These are phyloP conservation scores for Jaminaea rosea DNA, from an alignment of 1,284 basidiomycete genomes.

Conservation along the genomic window DNA sequence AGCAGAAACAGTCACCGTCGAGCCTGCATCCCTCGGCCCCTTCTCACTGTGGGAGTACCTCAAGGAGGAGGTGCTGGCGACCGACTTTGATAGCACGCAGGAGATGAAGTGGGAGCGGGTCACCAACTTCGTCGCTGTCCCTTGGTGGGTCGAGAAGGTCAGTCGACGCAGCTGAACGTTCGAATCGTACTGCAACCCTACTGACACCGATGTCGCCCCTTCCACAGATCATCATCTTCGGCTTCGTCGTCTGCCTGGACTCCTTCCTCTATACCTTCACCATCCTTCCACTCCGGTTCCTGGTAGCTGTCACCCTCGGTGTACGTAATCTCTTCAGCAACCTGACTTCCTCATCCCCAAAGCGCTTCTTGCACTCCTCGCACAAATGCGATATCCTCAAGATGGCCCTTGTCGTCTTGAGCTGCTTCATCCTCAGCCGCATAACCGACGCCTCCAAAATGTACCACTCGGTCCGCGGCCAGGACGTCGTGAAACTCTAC, in stretches of 20 bases:
- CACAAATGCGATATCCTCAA: constrained; percentile 86
- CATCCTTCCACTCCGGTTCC: constrained; percentile 76
- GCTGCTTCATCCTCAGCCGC: constrained; percentile 66
- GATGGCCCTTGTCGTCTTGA: constrained; percentile 64
- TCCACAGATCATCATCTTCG: constrained; percentile 75
- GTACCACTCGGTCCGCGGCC: constrained; percentile 96
- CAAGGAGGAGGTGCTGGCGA: constrained; percentile 67
- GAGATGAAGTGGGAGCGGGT: constrained; percentile 96
- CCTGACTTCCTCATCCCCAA: constrained; percentile 16
- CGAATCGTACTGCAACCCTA: not conserved
- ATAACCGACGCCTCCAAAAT: constrained; percentile 95
- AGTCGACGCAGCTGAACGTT: constrained; percentile 19
- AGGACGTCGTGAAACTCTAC: constrained; percentile 76
- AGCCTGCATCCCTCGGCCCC: constrained; percentile 5
- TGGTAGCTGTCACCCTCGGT: constrained; percentile 37
- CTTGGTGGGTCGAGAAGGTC: constrained; percentile 86
- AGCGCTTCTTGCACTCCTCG: constrained; percentile 49
- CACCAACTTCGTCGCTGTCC: constrained; percentile 88
- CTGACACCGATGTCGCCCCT: not conserved
- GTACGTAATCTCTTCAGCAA: constrained; percentile 15
- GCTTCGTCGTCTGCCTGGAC: constrained; percentile 86
- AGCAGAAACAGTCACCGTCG: not conserved
- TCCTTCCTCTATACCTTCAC: constrained; percentile 98
- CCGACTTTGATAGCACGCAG: constrained; percentile 83
- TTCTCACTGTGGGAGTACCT: constrained; percentile 82